Evolutionary conservation across 306 rosid species (phyloP).

Genomic region (Prunus mira): DNA sequence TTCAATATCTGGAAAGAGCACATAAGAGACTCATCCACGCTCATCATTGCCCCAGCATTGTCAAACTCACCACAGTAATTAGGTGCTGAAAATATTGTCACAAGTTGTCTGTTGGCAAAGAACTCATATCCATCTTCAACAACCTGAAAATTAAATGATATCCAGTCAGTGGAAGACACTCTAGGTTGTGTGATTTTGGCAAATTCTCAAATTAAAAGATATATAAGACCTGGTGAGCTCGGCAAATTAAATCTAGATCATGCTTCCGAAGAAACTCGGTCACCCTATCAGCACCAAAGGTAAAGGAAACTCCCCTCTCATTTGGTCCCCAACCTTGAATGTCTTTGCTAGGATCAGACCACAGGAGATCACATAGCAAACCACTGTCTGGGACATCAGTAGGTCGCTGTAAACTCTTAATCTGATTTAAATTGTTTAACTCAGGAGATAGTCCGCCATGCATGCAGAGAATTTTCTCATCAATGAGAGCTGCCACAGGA

Average conservation of each 20-base stretch:
- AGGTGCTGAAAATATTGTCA: conserved; percentile 87
- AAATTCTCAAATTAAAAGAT: conserved; percentile 1
- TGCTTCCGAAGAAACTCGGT: conserved; percentile 55
- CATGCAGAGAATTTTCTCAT: conserved; percentile 83
- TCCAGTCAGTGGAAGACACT: conserved; percentile 9
- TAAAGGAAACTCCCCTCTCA: conserved; percentile 83
- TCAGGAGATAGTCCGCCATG: conserved; percentile 92
- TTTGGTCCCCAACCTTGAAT: conserved; percentile 69
- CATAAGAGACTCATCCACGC: conserved; percentile 64
- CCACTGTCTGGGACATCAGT: conserved; percentile 70
- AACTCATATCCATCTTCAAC: conserved; percentile 94
- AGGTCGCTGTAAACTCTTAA: conserved; percentile 55
- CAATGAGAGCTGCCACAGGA: conserved; percentile 82
- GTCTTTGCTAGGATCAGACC: conserved; percentile 80
- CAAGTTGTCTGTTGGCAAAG: conserved; percentile 72
- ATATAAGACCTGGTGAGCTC: conserved; percentile 81
- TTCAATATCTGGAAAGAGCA: conserved; percentile 78
- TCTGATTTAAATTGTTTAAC: conserved; percentile 52
- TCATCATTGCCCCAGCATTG: conserved; percentile 92
- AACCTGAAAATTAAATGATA: conserved; percentile 48
- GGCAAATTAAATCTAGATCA: conserved; percentile 73
- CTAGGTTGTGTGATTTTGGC: background rate
- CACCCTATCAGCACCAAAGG: conserved; percentile 71
- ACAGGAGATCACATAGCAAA: conserved; percentile 76
- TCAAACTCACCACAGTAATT: conserved; percentile 93